Conservation (phyloP, 2,329 filamentous ascomycete species). For the Microascus cirrosus region DNA sequence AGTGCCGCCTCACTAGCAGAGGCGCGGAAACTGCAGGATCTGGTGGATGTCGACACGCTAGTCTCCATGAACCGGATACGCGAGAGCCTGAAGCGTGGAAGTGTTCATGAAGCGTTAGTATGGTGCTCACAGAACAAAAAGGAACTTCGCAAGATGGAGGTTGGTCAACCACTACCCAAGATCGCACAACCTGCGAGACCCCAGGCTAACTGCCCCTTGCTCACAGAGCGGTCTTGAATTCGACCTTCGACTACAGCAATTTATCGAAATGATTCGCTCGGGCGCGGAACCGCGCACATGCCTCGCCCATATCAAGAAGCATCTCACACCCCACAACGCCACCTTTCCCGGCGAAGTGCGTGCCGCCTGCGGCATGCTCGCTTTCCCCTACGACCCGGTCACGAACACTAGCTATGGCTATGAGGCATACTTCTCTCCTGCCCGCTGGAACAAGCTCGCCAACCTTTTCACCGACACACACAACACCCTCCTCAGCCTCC, state of each 20-base stretch:
- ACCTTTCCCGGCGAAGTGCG: conserved; percentile 58
- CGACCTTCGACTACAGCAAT: conserved; percentile 86
- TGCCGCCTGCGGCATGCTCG: conserved; percentile 70
- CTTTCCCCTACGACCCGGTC: conserved; percentile 50
- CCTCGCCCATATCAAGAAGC: conserved; percentile 80
- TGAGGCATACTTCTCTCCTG: conserved; percentile 24
- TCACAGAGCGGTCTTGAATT: conserved; percentile 74
- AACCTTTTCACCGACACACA: conserved; percentile 76
- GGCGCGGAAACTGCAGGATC: conserved; percentile 63
- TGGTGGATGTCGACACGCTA: conserved; percentile 87
- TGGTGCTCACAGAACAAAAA: conserved; percentile 96
- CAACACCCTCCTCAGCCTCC: conserved; percentile 74
- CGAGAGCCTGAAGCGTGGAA: conserved; percentile 56
- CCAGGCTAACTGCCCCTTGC: background rate
- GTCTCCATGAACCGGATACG: conserved; percentile 70
- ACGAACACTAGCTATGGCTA: conserved; percentile 24
- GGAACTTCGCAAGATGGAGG: conserved; percentile 76
- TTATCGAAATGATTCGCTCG: conserved; percentile 76
- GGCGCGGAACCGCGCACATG: conserved; percentile 51
- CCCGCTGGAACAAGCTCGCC: conserved; percentile 67
- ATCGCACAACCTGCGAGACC: background rate
- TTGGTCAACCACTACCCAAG: conserved; percentile 24
- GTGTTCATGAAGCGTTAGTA: conserved; percentile 65
- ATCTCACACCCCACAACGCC: conserved; percentile 59
- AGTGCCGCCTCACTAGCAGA: conserved; percentile 65